These are phyloP conservation scores for Fusarium sp. DNA, from an alignment of 2,329 filamentous ascomycete species.

Conservation along the genomic window DNA sequence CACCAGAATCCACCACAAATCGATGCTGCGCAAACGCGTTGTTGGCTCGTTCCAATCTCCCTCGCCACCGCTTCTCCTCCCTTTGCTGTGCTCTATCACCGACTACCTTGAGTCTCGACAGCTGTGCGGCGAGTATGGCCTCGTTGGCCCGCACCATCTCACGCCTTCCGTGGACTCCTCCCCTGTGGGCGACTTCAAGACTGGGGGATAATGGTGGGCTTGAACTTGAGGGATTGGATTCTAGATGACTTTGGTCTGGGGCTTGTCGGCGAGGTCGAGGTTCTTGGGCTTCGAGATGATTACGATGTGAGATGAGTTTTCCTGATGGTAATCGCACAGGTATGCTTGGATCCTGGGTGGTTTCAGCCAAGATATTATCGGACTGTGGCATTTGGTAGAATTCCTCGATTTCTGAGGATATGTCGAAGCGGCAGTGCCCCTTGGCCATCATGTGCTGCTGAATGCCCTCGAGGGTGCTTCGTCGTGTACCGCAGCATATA, in stretches of 20 bases:
- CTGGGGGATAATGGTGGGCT: background rate
- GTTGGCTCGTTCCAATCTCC: background rate
- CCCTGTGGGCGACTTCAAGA: background rate
- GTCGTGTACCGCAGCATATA: slow-evolving; percentile 57
- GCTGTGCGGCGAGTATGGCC: background rate
- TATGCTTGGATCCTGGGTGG: rapidly evolving
- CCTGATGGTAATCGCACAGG: background rate
- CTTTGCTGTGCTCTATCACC: background rate
- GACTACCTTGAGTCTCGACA: background rate
- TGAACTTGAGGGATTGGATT: background rate
- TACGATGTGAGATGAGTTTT: background rate
- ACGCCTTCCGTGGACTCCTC: background rate
- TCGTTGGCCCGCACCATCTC: background rate
- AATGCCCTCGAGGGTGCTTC: slow-evolving; percentile 54
- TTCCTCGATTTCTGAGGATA: slow-evolving; percentile 51
- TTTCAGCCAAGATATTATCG: background rate
- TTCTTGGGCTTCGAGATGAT: background rate
- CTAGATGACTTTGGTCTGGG: rapidly evolving
- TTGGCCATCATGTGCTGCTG: slow-evolving; percentile 63
- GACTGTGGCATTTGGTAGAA: slow-evolving; percentile 39
- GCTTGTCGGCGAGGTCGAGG: background rate
- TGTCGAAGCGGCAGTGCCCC: slow-evolving; percentile 58
- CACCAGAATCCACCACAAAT: background rate
- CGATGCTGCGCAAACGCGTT: slow-evolving; percentile 8
- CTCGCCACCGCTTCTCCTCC: background rate